A percentile compares a stretch with the other conserved stretches of the same genome.
Conservation (phyloP, 2,329 filamentous ascomycete genomes). For the Beauveria medogensis region DNA sequence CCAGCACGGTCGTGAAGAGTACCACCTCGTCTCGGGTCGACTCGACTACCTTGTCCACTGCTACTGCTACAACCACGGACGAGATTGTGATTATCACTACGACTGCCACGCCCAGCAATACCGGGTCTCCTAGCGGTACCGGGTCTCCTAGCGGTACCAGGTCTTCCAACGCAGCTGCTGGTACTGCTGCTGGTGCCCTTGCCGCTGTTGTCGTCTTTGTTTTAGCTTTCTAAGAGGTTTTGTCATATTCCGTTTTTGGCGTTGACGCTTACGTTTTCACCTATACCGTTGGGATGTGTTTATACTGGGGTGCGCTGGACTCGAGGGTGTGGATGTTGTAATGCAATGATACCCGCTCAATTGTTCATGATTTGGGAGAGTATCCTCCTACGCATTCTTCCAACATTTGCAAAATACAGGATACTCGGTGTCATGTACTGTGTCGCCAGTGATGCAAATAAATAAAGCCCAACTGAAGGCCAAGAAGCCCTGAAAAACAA, state of each 20-base stretch:
- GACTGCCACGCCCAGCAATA: neutral
- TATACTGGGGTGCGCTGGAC: neutral
- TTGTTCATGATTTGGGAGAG: too few relatives aligned
- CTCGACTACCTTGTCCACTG: neutral
- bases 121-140: neutral
- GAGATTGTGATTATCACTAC: neutral
- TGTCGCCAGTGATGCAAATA: too few relatives aligned
- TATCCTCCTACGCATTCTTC: too few relatives aligned
- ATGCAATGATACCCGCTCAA: neutral
- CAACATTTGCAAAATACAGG: too few relatives aligned
- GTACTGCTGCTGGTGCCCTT: conserved; percentile 2
- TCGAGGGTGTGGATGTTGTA: neutral
- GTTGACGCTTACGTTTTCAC: neutral
- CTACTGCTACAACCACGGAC: neutral
- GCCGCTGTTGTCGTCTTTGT: neutral
- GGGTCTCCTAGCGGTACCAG: too few relatives aligned
- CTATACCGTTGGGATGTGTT: neutral
- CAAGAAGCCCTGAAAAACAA: neutral
- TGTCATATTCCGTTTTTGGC: neutral
- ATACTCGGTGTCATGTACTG: too few relatives aligned
- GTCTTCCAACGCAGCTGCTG: conserved; percentile 1
- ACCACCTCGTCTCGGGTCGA: neutral
- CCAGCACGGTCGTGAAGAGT: neutral
- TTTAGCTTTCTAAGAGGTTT: neutral
- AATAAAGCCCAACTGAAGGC: too few relatives aligned